Conservation (phyloP, 768 basidiomycete genomes). For the Lactarius sanguifluus region DNA sequence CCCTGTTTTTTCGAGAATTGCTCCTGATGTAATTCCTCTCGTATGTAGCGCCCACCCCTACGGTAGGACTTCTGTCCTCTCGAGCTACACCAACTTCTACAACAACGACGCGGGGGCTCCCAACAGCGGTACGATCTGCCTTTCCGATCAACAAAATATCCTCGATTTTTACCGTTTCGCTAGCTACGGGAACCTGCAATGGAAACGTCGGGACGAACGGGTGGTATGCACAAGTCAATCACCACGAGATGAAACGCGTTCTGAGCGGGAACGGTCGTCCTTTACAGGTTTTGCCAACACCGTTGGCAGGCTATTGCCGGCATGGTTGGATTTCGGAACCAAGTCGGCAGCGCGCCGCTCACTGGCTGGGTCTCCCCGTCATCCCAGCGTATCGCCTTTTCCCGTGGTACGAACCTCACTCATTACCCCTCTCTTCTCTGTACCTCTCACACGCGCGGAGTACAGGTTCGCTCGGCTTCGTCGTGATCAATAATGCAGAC, state of each 20-base stretch:
- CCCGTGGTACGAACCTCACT: constrained; percentile 46
- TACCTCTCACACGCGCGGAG: background rate
- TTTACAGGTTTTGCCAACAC: constrained; percentile 56
- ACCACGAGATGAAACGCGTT: too few relatives aligned
- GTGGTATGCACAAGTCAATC: constrained; percentile 37
- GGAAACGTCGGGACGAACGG: constrained; percentile 52
- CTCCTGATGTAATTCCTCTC: background rate
- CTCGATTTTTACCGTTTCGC: background rate
- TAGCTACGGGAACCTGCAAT: constrained; percentile 52
- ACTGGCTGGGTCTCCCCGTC: constrained; percentile 59
- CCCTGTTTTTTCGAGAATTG: background rate
- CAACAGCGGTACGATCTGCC: constrained; percentile 45
- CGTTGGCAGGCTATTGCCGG: constrained; percentile 56
- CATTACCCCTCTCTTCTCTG: background rate
- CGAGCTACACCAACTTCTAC: constrained; percentile 51
- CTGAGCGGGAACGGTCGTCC: too few relatives aligned
- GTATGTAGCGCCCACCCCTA: constrained; percentile 52
- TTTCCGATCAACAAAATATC: background rate
- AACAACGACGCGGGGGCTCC: constrained; percentile 58
- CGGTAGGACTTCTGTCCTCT: constrained; percentile 63
- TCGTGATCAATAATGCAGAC: constrained; percentile 67
- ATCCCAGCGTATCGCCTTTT: constrained; percentile 63
- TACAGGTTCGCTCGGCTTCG: constrained; percentile 54
- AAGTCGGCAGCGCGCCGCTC: constrained; percentile 51
- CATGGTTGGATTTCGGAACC: constrained; percentile 62